Percentiles rank a stretch among this genome's conserved stretches.
These are phyloP conservation scores for Mesembryanthemum crystallinum DNA, from an alignment of 148 eudicot genomes.

Conservation along the genomic window DNA sequence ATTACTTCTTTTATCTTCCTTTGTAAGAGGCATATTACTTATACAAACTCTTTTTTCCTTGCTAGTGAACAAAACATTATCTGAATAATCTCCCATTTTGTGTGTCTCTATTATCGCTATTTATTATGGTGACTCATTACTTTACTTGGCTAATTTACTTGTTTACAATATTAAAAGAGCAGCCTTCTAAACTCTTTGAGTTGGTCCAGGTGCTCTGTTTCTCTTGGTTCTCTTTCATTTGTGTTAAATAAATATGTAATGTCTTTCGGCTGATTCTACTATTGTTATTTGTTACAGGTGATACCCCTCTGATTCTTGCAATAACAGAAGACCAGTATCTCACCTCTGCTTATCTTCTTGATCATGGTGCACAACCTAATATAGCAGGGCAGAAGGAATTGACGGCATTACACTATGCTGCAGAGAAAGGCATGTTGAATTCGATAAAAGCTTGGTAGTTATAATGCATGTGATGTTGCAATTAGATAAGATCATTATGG, in stretches of 20 bases:
- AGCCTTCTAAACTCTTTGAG: not conserved
- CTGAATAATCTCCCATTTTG: not conserved
- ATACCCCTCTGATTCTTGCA: slow-evolving; percentile 7
- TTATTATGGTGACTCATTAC: not conserved
- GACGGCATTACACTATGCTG: slow-evolving; percentile 13
- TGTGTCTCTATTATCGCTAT: not conserved
- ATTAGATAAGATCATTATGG: not conserved
- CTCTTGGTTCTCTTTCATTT: not conserved
- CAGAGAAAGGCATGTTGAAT: not conserved
- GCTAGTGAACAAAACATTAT: not conserved
- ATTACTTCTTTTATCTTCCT: not conserved
- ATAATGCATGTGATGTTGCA: not conserved
- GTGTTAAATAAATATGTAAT: not conserved
- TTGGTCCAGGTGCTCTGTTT: not conserved
- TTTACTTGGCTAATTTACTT: not conserved
- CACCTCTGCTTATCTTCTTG: slow-evolving; percentile 7
- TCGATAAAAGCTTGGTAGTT: not conserved
- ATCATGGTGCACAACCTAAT: slow-evolving; percentile 14
- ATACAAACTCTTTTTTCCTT: not conserved
- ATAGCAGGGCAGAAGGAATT: not conserved
- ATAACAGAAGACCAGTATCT: slow-evolving; percentile 1
- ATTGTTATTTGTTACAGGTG: slow-evolving; percentile 8
- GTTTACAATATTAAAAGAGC: not conserved
- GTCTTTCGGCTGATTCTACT: not conserved
- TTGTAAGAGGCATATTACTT: too few relatives aligned